These are phyloP conservation scores for Linnemannia elongata DNA, from an alignment of 192 early-diverging fungal species.

Conservation along the genomic window DNA sequence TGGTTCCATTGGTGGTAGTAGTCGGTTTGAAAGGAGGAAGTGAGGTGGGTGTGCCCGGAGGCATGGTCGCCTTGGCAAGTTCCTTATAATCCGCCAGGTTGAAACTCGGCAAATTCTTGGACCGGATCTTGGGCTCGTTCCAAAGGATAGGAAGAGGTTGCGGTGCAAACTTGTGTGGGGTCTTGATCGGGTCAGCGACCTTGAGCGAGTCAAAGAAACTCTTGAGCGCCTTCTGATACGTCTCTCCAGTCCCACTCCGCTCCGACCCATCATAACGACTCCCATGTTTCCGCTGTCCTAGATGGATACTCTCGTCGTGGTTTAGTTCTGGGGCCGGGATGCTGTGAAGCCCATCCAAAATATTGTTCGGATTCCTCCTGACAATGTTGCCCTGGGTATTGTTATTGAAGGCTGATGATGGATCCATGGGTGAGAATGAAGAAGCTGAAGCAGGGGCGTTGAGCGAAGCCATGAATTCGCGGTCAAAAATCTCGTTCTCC, in stretches of 20 bases:
- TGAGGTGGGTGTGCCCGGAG: background rate
- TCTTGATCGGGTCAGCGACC: constrained; percentile 53
- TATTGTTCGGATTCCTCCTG: constrained; percentile 3
- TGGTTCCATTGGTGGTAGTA: background rate
- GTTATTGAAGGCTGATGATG: constrained; percentile 27
- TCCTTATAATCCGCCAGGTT: constrained; percentile 40
- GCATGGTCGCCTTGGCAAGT: background rate
- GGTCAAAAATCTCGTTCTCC: constrained; percentile 44
- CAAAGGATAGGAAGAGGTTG: constrained; percentile 51
- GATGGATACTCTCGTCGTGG: background rate
- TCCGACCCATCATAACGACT: background rate
- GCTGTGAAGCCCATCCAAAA: constrained; percentile 33
- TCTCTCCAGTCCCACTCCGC: constrained; percentile 22
- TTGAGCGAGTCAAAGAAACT: constrained; percentile 49
- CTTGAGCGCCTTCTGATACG: constrained; percentile 32
- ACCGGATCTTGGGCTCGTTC: constrained; percentile 49
- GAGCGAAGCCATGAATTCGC: constrained; percentile 39
- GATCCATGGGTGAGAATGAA: constrained; percentile 25
- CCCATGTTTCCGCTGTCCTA: background rate
- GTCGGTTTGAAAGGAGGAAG: background rate
- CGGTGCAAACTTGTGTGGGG: constrained; percentile 55
- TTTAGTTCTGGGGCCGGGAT: constrained; percentile 7
- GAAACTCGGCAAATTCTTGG: constrained; percentile 31
- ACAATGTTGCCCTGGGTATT: background rate
- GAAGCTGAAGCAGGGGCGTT: constrained; percentile 19